Evolutionary conservation across 163 green algal genomes (phyloP).

Genomic region (Coccomyxa subellipsoidea): DNA sequence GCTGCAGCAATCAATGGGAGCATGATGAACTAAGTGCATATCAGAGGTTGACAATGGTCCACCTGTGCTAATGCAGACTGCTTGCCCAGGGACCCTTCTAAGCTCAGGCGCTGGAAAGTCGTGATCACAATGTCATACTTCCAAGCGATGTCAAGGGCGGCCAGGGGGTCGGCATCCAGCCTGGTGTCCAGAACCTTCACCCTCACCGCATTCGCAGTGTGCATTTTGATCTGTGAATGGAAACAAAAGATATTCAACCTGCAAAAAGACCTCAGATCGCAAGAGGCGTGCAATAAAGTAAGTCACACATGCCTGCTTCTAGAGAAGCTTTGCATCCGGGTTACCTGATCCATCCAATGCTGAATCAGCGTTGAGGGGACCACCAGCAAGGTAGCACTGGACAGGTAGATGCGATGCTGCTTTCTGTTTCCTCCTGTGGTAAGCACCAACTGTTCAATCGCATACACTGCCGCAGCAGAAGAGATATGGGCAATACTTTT

Average conservation of each 20-base stretch:
- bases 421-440: too few species aligned
- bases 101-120: conserved; percentile 10
- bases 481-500: too few species aligned
- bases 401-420: conserved; percentile 67
- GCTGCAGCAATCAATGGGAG: too few species aligned
- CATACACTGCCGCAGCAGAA: too few species aligned
- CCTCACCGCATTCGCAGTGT: conserved; percentile 53
- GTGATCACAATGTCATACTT: conserved; percentile 71
- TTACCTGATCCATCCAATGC: conserved; percentile 31
- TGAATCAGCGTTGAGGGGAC: conserved; percentile 59
- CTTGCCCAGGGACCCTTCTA: neutral
- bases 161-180: neutral
- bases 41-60: neutral
- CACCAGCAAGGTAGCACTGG: conserved; percentile 86
- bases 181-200: conserved; percentile 51
- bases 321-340: neutral
- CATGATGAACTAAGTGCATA: neutral
- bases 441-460: too few species aligned
- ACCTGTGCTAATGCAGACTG: too few species aligned
- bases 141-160: conserved; percentile 67
- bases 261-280: neutral
- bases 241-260: neutral
- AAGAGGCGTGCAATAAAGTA: too few species aligned
- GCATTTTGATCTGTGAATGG: conserved; percentile 45
- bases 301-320: too few species aligned